phyloP scores from a whole-genome alignment of 2,329 filamentous ascomycete genomes.

The Harringtonia lauricola region DNA sequence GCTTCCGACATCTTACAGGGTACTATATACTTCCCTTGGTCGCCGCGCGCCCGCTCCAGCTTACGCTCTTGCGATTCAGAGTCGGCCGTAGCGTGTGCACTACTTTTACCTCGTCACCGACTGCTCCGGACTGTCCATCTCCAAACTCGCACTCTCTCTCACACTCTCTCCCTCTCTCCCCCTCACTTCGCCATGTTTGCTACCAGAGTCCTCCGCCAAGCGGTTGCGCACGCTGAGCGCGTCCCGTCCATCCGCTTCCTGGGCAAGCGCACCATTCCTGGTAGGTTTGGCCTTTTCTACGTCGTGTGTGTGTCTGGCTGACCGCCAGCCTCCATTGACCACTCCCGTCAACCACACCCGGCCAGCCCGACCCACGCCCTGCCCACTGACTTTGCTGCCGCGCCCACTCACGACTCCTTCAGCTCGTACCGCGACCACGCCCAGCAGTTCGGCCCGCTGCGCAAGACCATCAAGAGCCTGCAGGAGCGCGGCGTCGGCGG shows the following conservation, averaged over 20 bases:
- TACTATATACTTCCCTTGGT: too few relatives aligned
- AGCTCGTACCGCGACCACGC: conserved; percentile 68
- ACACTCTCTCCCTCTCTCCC: background rate
- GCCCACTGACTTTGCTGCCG: conserved; percentile 38
- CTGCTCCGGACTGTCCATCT: too few relatives aligned
- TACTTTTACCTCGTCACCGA: too few relatives aligned
- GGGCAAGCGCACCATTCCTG: conserved; percentile 46
- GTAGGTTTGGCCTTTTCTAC: conserved; percentile 27
- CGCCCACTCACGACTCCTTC: conserved; percentile 49
- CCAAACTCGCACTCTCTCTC: background rate
- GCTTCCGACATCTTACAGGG: too few relatives aligned
- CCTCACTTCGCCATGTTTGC: conserved; percentile 33
- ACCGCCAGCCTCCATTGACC: conserved; percentile 40
- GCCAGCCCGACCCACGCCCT: conserved; percentile 56
- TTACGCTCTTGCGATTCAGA: too few relatives aligned
- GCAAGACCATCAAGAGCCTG: conserved; percentile 37
- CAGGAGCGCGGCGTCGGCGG: conserved; percentile 40
- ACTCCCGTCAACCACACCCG: conserved; percentile 60
- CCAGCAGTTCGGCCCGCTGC: conserved; percentile 67
- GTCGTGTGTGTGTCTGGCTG: too few relatives aligned
- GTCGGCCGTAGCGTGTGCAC: too few relatives aligned
- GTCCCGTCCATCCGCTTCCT: conserved; percentile 52
- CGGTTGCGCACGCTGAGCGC: conserved; percentile 47
- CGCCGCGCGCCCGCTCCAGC: too few relatives aligned
- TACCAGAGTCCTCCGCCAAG: conserved; percentile 46